A percentile compares a stretch with the other conserved stretches of the same genome.
phyloP scores from a whole-genome alignment of 805 yeast genomes.

The Sugiyamaella floridensis region DNA sequence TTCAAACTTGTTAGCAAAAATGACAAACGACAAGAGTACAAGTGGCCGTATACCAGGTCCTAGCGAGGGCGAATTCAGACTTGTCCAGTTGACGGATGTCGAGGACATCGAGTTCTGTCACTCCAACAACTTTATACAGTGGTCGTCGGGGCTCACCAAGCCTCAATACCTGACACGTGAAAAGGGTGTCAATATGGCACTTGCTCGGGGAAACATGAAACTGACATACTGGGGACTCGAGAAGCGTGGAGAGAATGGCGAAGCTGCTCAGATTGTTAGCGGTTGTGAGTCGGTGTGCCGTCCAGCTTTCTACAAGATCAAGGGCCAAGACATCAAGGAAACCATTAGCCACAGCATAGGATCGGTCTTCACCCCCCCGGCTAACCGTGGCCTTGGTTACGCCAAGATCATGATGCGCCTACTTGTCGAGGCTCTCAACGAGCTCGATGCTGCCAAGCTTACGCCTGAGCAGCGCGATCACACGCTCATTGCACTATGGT shows the following conservation, averaged over 20 bases:
- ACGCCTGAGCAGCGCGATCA: conserved; percentile 18
- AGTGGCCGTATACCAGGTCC: neutral
- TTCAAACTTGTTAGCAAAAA: no score
- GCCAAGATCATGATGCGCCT: conserved; percentile 42
- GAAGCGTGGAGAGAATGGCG: conserved; percentile 23
- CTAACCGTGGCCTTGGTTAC: conserved; percentile 49
- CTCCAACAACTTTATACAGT: conserved; percentile 17
- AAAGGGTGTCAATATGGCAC: conserved; percentile 14
- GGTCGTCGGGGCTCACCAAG: conserved; percentile 24
- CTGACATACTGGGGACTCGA: conserved; percentile 26
- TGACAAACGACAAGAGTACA: neutral
- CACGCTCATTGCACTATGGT: conserved; percentile 47
- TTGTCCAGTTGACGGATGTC: conserved; percentile 11
- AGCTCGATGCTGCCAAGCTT: conserved; percentile 26
- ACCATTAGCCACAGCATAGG: conserved; percentile 38
- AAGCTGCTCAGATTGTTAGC: conserved; percentile 30
- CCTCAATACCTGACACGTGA: conserved; percentile 25
- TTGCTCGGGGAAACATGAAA: conserved; percentile 13
- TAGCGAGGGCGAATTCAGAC: neutral
- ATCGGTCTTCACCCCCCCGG: conserved; percentile 48
- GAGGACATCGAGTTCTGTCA: conserved; percentile 17
- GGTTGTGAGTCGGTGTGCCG: conserved; percentile 43
- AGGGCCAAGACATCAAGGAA: conserved; percentile 16
- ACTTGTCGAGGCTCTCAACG: conserved; percentile 15
- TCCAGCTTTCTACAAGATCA: conserved; percentile 23